Evolutionary conservation across 352 stramenopile genomes (phyloP), one percentile per base, ranked within the genome.

Genomic region (Pythium dissotocum): DNA sequence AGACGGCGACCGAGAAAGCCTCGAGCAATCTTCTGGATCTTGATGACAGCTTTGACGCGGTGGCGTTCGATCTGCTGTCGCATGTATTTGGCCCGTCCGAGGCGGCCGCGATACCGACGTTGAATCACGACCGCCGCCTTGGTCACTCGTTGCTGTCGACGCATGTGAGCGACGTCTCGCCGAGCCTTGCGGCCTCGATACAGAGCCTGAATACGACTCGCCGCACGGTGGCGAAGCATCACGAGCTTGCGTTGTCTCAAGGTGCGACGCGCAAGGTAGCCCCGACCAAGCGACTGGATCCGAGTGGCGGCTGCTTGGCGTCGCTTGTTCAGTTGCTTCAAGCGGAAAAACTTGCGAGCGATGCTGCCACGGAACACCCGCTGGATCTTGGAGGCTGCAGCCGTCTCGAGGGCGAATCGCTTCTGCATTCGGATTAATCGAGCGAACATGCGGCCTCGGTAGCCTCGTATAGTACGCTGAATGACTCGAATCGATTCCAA

Each of bases 1-100:
- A 78, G 56, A 4, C 73, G 75, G 12, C 77, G 75, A 26, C 77
- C 80, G 18, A 77, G 76, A 33, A 67, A 77, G 0, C 78, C 75
- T 30, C 85, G 75, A 16, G 58, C 77, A 16, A 87, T 73, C 1
- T 57, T 77, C 65, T 93, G 86, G 44, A 94, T 91, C 61, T 75
- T 82, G 4, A 71, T 78, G 0, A 76, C 80, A 26, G 80, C 80
- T 28, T 74, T 69, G 6, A 58, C 48, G 28, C 65, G 79, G 59
- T 89, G 68, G 1, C 79, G 77, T 38, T 89, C 85, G 48, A 94
- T 81, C 58, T 81, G 78, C 5, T 72, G 68, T 4, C 77, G 77
- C 73, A 94, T 70, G 63, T 84, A 91, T 54, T 79, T 71, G 58
- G 78, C 84, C n/a, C 81, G 79, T 0, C 81, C 82, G 4, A 94